phyloP scores from a whole-genome alignment of 1,139 yeast species.

The Magnusiomyces ingens region DNA sequence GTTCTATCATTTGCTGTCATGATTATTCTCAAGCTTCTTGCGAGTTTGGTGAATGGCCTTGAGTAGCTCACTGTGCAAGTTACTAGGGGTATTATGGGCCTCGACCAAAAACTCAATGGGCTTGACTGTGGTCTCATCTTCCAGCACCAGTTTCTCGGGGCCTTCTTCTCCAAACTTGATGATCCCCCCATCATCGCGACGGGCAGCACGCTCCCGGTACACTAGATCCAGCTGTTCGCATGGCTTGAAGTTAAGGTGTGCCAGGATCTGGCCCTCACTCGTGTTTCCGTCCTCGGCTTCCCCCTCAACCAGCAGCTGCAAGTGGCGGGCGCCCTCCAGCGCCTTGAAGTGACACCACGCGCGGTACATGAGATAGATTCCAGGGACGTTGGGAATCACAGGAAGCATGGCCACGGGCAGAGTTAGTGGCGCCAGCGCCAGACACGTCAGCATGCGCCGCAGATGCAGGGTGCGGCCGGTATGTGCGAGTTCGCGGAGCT shows the following conservation, averaged over 20 bases:
- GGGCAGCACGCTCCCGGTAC: neutral
- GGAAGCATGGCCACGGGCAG: constrained; percentile 79
- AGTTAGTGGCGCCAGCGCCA: constrained; percentile 65
- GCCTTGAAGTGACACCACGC: constrained; percentile 83
- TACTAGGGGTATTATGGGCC: neutral
- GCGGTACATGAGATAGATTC: constrained; percentile 76
- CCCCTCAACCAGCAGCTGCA: constrained; percentile 44
- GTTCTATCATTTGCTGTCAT: neutral
- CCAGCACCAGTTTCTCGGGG: neutral
- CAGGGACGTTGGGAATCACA: constrained; percentile 91
- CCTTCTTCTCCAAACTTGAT: neutral
- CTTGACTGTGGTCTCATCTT: neutral
- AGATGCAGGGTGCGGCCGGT: constrained; percentile 40
- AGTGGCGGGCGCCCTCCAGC: constrained; percentile 63
- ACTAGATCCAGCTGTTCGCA: neutral
- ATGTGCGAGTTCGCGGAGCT: constrained; percentile 30
- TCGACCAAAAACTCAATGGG: constrained; percentile 1
- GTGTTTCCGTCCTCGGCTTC: neutral
- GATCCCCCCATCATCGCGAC: neutral
- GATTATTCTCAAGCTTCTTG: neutral
- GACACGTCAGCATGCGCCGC: constrained; percentile 43
- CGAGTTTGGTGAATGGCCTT: neutral
- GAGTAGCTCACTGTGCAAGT: neutral
- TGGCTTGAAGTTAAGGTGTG: constrained; percentile 1
- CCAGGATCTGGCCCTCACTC: neutral